Base-by-base conservation (phyloP, 1,284 basidiomycete genomes). In the Cryptococcus sp. region DNA sequence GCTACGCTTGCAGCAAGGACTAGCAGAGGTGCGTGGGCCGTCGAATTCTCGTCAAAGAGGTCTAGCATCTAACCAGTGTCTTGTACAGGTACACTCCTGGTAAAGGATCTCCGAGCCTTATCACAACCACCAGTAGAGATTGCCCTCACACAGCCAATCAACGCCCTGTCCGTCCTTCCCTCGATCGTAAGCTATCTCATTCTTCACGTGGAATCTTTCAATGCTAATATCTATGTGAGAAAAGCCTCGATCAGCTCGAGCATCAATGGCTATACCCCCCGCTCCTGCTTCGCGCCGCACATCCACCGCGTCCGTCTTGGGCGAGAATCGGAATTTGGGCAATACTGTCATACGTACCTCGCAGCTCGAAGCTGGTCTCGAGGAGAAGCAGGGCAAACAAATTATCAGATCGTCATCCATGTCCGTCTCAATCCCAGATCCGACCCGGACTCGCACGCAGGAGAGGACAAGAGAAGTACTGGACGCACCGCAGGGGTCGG, bases 1-100 rank as follows among this genome's bases (percentile, higher is more conserved):
- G 50, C 54, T 3, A 63, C 56, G 6, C 47, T 69, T 11, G 67
- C 63, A 1, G 65, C 48, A 15, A 53, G 59, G 17, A 57, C 60
- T 0, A 41, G 15, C 8, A 16, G 50, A 31, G 59, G 61, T 62
- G 15, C 39, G 56, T 55, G 17, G 5, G 23, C 23, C 5, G 17
- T 25, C 16, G n/a, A 31, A 17, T 11, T 10, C 3, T 19, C 39
- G 25, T 27, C 44, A 25, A 41, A 13, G 51, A 44, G 23, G 19
- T 2, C 8, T 4, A 13, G 3, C 8, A 35, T 35, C 31, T 35
- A 8, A 35, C 31, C 31, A 35, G 31, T 35, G 31, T 35, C 13
- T 35, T 35, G 31, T 35, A 35, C 53, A 50, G 65, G 65, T 5
- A 39, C 54, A n/a, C 39, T 67, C 22, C 39, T 63, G 19, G 41